Evolutionary conservation across 192 early-diverging fungal genomes (phyloP).

Genomic region (Paraglomus brasilianum): DNA sequence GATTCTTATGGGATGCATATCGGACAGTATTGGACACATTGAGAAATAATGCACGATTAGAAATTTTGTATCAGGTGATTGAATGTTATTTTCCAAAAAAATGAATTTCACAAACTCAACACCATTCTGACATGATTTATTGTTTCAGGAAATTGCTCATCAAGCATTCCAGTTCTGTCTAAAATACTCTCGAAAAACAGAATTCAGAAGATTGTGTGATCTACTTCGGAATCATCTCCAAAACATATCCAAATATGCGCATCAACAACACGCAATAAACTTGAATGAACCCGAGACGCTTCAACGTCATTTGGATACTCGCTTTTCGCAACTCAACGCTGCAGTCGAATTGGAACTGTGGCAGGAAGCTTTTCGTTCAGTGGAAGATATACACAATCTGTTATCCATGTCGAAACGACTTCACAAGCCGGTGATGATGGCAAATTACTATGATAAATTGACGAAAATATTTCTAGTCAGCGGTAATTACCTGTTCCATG

Average conservation of each 20-base stretch:
- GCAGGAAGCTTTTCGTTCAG: constrained; percentile 97
- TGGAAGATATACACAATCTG: constrained; percentile 97
- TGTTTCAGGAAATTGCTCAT: constrained; percentile 59
- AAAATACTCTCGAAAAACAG: constrained; percentile 93
- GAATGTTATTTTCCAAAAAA: background rate
- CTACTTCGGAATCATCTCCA: constrained; percentile 91
- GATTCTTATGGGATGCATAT: constrained; percentile 99
- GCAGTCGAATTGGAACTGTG: constrained; percentile 97
- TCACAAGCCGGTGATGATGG: constrained; percentile 92
- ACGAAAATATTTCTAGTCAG: constrained; percentile 95
- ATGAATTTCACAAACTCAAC: background rate
- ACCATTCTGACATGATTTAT: background rate
- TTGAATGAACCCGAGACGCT: constrained; percentile 94
- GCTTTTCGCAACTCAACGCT: constrained; percentile 94
- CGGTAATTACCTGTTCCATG: constrained; percentile 97
- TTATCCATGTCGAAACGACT: constrained; percentile 88
- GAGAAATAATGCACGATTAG: constrained; percentile 94
- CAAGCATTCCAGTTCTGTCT: constrained; percentile 97
- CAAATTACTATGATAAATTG: constrained; percentile 98
- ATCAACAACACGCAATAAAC: constrained; percentile 93
- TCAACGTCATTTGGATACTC: constrained; percentile 93
- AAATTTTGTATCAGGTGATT: constrained; percentile 83
- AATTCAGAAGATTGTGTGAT: constrained; percentile 98
- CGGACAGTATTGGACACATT: constrained; percentile 94
- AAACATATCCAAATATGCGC: constrained; percentile 86